Base-by-base conservation (phyloP, 1,284 basidiomycete species). In the Ganoderma sp. region DNA sequence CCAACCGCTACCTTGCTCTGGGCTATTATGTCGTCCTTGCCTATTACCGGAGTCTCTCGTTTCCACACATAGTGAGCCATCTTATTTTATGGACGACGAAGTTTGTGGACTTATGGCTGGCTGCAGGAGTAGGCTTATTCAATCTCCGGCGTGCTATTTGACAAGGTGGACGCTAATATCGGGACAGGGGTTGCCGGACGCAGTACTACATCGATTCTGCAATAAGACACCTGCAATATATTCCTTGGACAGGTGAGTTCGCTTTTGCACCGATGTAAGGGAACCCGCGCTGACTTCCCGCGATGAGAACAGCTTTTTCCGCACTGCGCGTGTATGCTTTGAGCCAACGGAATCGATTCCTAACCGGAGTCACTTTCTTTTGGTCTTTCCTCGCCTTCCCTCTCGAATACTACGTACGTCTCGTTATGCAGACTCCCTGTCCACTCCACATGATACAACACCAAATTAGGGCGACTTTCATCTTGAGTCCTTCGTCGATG, bases 1-100 rank as follows among this genome's bases (percentile, higher is more conserved):
- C 58, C 0, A 65, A 64, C 22, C 59, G 65, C 6, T 62, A 65
- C 45, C 22, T 65, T 15, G 41, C 65, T 2, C 42, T 64, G 10
- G 17, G 42, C 37, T 14, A 59, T 1, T 52, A 50, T 0, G 25
- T 67, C 0, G 56, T 5, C 34, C 34, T 58, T 9, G 56, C 34
- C 19, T 58, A 58, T 22, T 37, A 37, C 19, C 56, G 56, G 9
- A 39, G 56, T 32, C 34, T 37, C 9, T 58, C 56, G 17, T 39
- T 58, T 17, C 32, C 56, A 3, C 39, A 58, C 32, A 9, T 19
- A 58, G 56, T 58, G 3, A 58, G 56, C 25, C 9, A 3, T 25
- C 17, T 6, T 45, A 17, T 17, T 45, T 17, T 19, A 3, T 5
- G 3, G 5, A 45, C 25, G 25, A 28, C 25, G 12, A 10, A 4